These are phyloP conservation scores for Amniculicola lignicola DNA, from an alignment of 495 filamentous ascomycete species.

Conservation along the genomic window DNA sequence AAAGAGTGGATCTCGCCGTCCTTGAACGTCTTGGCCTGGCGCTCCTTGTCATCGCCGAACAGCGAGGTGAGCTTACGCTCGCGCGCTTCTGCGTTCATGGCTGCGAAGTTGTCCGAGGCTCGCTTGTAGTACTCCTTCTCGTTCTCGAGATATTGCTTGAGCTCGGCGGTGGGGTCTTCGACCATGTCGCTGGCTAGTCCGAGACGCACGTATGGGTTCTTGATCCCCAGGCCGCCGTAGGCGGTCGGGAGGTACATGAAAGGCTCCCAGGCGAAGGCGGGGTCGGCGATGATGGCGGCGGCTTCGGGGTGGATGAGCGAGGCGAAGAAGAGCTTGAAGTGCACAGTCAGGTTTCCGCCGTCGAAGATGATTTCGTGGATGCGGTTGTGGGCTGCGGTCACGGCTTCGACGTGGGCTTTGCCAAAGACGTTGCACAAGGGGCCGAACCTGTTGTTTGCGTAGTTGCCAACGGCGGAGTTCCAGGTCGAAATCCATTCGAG, in stretches of 20 bases:
- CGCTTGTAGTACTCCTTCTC: slow-evolving; percentile 19
- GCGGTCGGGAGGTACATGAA: slow-evolving; percentile 24
- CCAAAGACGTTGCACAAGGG: slow-evolving; percentile 25
- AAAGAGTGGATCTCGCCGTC: slow-evolving; percentile 7
- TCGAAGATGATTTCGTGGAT: slow-evolving; percentile 23
- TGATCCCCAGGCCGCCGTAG: slow-evolving; percentile 28
- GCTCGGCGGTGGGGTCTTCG: background rate
- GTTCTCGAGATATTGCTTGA: slow-evolving; percentile 10
- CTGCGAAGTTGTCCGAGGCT: slow-evolving; percentile 1
- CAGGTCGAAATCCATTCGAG: slow-evolving; percentile 25
- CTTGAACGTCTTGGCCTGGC: background rate
- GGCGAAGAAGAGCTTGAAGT: slow-evolving; percentile 11
- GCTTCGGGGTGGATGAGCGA: no score
- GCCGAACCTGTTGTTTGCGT: slow-evolving; percentile 19
- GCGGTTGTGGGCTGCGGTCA: slow-evolving; percentile 6
- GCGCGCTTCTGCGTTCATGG: background rate
- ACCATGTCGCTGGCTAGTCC: slow-evolving; percentile 7
- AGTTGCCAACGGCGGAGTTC: slow-evolving; percentile 18
- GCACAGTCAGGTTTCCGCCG: slow-evolving; percentile 6
- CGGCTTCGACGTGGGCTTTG: slow-evolving; percentile 19
- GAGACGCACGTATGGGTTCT: slow-evolving; percentile 26
- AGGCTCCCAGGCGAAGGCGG: slow-evolving; percentile 7
- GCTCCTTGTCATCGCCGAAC: background rate
- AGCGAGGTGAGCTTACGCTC: background rate
- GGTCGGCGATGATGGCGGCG: background rate